Base-by-base conservation (phyloP, 495 filamentous ascomycete species). In the Amorphotheca resinae region DNA sequence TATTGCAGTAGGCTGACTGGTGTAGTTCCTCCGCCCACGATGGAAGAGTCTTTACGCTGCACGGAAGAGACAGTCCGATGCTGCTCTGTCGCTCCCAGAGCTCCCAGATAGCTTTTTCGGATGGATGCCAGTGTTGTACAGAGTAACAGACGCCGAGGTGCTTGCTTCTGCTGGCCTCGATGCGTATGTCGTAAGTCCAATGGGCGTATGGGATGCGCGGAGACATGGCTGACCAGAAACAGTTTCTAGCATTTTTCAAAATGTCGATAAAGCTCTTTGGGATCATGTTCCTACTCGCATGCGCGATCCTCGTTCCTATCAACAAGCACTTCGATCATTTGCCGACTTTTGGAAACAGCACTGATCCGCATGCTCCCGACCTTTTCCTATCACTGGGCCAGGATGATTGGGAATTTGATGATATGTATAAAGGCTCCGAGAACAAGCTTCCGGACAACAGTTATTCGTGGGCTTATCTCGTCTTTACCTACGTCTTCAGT, bases 41-140 rank as follows among this genome's bases (percentile, higher is more conserved):
- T 99, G 93, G 93, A 79, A 82, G 37, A 74, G 77, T 21, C 74
- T 99, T 11, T 99, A 96, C 59, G 87, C 88, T 17, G 89, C 93
- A 12, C 77, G 93, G 42, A 87, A 82, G 58, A 71, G 77, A 52
- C 76, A 77, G 51, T 66, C 69, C 49, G 63, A 77, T 52, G 74
- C 76, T 18, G 76, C 81, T n/a, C 74, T 77, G n/a, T 64, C 66
- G 9, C 66, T 96, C 22, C 93, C 93, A 3, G 75, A 81, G 33
- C 77, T 99, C 4, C 87, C 93, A 34, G 76, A 87, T 54, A 79
- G 72, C 25, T 79, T 95, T 53, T 84, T 96, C 49, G 91, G 88
- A 55, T 99, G 93, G 93, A 91, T 96, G 23, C 79, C 85, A 1
- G 75, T 78, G 8, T 66, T 99, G n/a, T 91, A 89, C 68, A 68